A percentile compares a stretch with the other conserved stretches of the same genome.
These are phyloP conservation scores for Hirschioporus abietinus DNA, from an alignment of 768 basidiomycete genomes.

Conservation along the genomic window DNA sequence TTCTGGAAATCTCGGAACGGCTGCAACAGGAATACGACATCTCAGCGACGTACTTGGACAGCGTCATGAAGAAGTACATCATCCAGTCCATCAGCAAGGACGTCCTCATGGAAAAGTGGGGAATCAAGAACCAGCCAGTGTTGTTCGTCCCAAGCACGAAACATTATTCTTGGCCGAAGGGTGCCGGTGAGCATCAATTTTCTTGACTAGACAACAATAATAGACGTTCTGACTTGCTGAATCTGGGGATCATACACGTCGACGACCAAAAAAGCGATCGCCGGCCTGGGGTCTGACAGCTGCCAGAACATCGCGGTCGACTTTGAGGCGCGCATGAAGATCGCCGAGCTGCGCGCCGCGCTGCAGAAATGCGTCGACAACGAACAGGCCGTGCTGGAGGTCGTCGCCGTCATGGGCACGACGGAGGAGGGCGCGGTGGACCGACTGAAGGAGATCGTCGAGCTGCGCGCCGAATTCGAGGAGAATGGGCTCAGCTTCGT, in stretches of 20 bases:
- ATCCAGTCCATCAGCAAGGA: conserved; percentile 35
- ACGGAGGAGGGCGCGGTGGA: conserved; percentile 42
- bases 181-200: conserved; percentile 27
- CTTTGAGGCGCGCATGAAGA: conserved; percentile 30
- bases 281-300: conserved; percentile 38
- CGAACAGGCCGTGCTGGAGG: conserved; percentile 33
- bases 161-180: conserved; percentile 47
- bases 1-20: conserved; percentile 31
- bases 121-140: conserved; percentile 19
- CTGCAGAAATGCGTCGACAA: conserved; percentile 26
- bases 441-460: conserved; percentile 32
- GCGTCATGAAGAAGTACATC: conserved; percentile 25
- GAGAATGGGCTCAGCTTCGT: conserved; percentile 32
- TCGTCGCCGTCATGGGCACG: conserved; percentile 39
- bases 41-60: conserved; percentile 26
- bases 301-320: conserved; percentile 32
- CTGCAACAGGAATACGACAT: conserved; percentile 30
- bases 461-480: conserved; percentile 27
- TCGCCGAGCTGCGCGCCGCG: conserved; percentile 18
- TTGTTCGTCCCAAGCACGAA: conserved; percentile 28
- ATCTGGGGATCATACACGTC: no score
- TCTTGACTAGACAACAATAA: not conserved
- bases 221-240: not conserved
- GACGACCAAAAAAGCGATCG: conserved; percentile 25
- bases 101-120: conserved; percentile 19